phyloP scores from a whole-genome alignment of 2,329 filamentous ascomycete genomes.

The Xylariales sp. region DNA sequence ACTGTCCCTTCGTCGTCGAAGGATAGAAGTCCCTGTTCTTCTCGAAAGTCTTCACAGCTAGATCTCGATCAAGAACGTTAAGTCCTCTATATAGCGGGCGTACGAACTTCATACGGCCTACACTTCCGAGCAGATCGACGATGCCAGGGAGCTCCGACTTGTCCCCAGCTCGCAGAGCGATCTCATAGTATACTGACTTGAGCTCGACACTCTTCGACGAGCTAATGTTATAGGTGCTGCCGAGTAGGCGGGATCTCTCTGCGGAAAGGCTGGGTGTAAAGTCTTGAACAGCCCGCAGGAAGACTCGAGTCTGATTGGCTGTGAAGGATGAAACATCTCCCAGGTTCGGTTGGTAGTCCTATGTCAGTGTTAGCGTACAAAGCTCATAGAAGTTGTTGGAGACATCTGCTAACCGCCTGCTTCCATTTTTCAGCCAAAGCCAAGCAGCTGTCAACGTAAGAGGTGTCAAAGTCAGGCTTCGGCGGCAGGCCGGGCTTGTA shows the following conservation, averaged over 20 bases:
- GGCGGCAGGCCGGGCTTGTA: constrained; percentile 84
- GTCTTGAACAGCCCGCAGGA: constrained; percentile 74
- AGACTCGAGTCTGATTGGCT: constrained; percentile 86
- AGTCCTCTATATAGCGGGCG: constrained; percentile 76
- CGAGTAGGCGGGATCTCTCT: constrained; percentile 66
- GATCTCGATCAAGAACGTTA: constrained; percentile 65
- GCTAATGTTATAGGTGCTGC: constrained; percentile 66
- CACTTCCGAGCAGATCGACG: constrained; percentile 69
- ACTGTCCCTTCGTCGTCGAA: constrained; percentile 81
- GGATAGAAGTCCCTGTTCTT: constrained; percentile 92
- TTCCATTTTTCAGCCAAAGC: constrained; percentile 79
- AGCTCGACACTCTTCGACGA: constrained; percentile 84
- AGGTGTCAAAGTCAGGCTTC: constrained; percentile 88
- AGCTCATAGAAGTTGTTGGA: too few species aligned
- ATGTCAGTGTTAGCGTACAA: too few species aligned
- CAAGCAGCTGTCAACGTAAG: constrained; percentile 81
- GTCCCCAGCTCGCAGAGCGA: constrained; percentile 73
- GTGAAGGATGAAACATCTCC: constrained; percentile 70
- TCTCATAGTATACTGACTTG: constrained; percentile 70
- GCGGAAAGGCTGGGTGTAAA: constrained; percentile 60
- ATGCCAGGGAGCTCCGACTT: constrained; percentile 64
- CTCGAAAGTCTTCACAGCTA: constrained; percentile 79
- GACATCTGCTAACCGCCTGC: constrained; percentile 40
- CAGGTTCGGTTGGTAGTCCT: constrained; percentile 58
- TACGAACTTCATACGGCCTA: constrained; percentile 97